Conservation (phyloP, 352 stramenopile species). For the Peronosclerospora sorghi region DNA sequence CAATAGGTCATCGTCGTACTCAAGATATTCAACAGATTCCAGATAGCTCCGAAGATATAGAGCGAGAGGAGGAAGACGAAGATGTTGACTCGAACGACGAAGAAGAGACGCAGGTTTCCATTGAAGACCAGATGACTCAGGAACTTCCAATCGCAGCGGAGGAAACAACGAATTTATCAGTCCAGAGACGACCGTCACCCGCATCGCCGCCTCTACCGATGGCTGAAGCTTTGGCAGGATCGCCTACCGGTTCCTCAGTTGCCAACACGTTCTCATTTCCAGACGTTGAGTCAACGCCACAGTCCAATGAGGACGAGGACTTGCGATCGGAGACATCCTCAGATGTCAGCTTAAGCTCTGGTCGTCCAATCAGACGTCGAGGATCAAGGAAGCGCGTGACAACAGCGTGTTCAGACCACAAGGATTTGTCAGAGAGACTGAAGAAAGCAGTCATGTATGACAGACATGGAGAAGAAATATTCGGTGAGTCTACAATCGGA, state of each 20-base stretch:
- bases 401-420: conserved; percentile 48
- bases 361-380: conserved; percentile 12
- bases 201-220: conserved; percentile 21
- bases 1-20: neutral
- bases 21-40: neutral
- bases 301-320: conserved; percentile 67
- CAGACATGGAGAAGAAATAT: conserved; percentile 17
- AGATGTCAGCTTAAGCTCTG: conserved; percentile 31
- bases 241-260: conserved; percentile 1
- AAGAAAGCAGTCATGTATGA: conserved; percentile 32
- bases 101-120: conserved; percentile 22
- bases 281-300: conserved; percentile 32
- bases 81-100: conserved; percentile 21
- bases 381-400: conserved; percentile 27
- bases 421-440: conserved; percentile 45
- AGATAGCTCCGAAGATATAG: conserved; percentile 18
- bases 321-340: conserved; percentile 68
- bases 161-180: conserved; percentile 16
- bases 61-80: conserved; percentile 16
- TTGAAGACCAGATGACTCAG: conserved; percentile 26
- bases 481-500: conserved; percentile 50
- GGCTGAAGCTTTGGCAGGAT: conserved; percentile 7
- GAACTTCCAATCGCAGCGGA: conserved; percentile 12
- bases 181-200: conserved; percentile 8
- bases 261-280: conserved; percentile 28